These are phyloP conservation scores for Ambrosiella cleistominuta DNA, from an alignment of 2,329 filamentous ascomycete genomes.

Conservation along the genomic window DNA sequence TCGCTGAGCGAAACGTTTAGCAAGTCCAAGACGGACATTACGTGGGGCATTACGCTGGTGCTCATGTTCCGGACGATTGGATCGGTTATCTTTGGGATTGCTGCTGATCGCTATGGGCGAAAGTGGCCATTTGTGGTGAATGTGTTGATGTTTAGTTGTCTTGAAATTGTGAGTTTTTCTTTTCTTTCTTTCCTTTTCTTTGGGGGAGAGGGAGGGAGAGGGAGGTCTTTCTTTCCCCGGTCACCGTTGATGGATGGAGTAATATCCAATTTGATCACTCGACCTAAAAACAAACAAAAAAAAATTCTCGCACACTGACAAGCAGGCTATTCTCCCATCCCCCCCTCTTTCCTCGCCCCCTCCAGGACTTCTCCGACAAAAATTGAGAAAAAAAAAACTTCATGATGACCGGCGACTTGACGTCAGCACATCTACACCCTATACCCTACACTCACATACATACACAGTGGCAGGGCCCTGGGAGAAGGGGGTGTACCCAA, in stretches of 20 bases:
- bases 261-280: no score
- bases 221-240: no score
- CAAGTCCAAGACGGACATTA: constrained; percentile 45
- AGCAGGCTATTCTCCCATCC: no score
- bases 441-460: not conserved
- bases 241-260: no score
- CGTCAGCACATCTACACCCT: not conserved
- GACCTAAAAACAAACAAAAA: no score
- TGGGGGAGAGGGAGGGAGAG: not conserved
- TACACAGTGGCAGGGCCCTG: no score
- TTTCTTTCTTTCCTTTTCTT: not conserved
- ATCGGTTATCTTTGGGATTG: constrained; percentile 57
- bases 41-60: constrained; percentile 58
- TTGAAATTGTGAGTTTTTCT: constrained; percentile 36
- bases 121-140: constrained; percentile 75
- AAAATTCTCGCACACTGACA: no score
- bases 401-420: not conserved
- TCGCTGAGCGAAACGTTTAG: constrained; percentile 41
- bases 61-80: constrained; percentile 59
- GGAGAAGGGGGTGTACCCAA: no score
- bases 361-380: no score
- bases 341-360: no score
- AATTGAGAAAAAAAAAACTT: no score
- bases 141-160: constrained; percentile 50
- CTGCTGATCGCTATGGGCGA: constrained; percentile 61